phyloP scores from a whole-genome alignment of 305 asterid species.

The Stenogyne calaminthoides region DNA sequence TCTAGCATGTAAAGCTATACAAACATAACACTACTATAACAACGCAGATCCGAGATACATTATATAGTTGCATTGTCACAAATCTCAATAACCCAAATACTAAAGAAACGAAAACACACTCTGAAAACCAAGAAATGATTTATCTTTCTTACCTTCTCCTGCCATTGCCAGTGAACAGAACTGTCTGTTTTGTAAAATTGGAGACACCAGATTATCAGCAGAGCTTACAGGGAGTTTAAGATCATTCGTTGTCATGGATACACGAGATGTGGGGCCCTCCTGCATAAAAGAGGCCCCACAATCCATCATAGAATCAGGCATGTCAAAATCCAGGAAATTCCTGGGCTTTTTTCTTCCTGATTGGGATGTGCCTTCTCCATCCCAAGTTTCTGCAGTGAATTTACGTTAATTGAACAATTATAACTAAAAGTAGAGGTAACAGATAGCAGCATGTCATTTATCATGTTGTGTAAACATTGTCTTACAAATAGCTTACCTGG shows the following conservation, averaged over 20 bases:
- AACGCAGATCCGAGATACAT: not conserved
- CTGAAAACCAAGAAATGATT: conserved; percentile 62
- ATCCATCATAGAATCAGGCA: conserved; percentile 31
- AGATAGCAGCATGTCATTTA: not conserved
- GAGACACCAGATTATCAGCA: conserved; percentile 43
- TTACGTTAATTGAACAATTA: conserved; percentile 25
- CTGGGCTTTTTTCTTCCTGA: conserved; percentile 42
- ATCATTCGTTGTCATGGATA: conserved; percentile 24
- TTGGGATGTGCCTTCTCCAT: conserved; percentile 39
- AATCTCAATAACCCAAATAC: conserved; percentile 5
- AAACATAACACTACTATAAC: conserved; percentile 4
- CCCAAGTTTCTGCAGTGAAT: conserved; percentile 35
- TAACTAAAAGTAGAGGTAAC: conserved; percentile 11
- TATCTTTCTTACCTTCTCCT: conserved; percentile 42
- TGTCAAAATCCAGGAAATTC: conserved; percentile 38
- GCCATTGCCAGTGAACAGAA: conserved; percentile 40
- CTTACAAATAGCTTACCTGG: conserved; percentile 43
- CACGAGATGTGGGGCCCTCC: conserved; percentile 17
- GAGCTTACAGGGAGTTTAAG: conserved; percentile 21
- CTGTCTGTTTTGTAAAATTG: conserved; percentile 43
- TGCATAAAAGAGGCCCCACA: conserved; percentile 3
- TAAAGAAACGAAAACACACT: conserved; percentile 86
- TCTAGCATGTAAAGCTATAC: not conserved
- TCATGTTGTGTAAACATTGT: not conserved
- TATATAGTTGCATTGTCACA: not conserved